Percentiles rank a stretch among this genome's conserved stretches.
phyloP scores from a whole-genome alignment of 2,329 filamentous ascomycete species.

The Metarhizium sp. region DNA sequence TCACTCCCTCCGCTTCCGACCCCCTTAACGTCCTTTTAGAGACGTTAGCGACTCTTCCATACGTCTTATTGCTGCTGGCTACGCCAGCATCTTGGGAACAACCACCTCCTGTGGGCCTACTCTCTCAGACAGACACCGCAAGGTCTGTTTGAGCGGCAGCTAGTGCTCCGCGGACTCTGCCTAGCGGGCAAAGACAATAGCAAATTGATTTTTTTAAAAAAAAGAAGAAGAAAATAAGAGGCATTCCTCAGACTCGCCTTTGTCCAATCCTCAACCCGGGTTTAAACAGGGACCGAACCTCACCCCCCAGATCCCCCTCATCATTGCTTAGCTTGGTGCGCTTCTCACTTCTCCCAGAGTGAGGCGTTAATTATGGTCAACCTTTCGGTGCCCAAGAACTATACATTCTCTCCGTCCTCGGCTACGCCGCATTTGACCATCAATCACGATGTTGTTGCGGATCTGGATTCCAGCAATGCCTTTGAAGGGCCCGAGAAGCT shows the following conservation, averaged over 20 bases:
- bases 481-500: constrained; percentile 99
- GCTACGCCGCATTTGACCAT: constrained; percentile 88
- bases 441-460: constrained; percentile 87
- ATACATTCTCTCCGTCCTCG: constrained; percentile 72
- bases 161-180: constrained; percentile 78
- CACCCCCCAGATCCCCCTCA: background rate
- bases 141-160: constrained; percentile 96
- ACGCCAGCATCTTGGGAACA: constrained; percentile 63
- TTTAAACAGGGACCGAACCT: background rate
- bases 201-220: background rate
- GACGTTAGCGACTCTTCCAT: constrained; percentile 43
- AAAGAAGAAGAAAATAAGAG: background rate
- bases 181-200: constrained; percentile 19
- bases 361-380: constrained; percentile 55
- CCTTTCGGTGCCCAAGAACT: constrained; percentile 69
- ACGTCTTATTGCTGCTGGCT: constrained; percentile 65
- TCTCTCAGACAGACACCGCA: constrained; percentile 91
- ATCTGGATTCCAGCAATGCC: constrained; percentile 89
- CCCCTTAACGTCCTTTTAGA: constrained; percentile 78
- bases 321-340: background rate
- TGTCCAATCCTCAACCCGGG: background rate
- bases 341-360: background rate
- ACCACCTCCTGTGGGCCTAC: constrained; percentile 81
- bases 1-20: constrained; percentile 72
- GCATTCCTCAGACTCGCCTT: background rate